phyloP scores from a whole-genome alignment of 1,139 yeast genomes.

The Candida smagusa region DNA sequence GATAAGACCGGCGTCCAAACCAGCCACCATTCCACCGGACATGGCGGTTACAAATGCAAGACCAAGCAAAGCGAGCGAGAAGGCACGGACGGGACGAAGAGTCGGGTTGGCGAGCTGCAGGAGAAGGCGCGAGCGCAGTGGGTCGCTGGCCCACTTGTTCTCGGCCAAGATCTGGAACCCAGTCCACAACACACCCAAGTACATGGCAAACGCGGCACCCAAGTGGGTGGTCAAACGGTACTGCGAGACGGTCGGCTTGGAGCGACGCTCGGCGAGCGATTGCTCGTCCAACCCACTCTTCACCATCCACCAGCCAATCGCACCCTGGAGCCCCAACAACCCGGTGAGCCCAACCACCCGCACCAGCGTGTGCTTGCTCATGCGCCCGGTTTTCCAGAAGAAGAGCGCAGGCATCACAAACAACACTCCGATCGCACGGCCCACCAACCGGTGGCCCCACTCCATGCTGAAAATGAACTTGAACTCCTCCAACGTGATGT shows the following conservation, averaged over 20 bases:
- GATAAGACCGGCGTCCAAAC: constrained; percentile 94
- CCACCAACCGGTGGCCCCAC: constrained; percentile 94
- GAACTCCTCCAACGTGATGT: constrained; percentile 88
- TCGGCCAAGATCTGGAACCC: constrained; percentile 83
- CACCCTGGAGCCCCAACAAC: constrained; percentile 88
- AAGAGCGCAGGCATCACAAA: constrained; percentile 84
- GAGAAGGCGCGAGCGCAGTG: constrained; percentile 54
- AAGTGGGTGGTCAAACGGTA: constrained; percentile 92
- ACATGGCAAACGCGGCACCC: constrained; percentile 88
- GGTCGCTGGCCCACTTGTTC: constrained; percentile 49
- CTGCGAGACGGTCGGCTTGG: constrained; percentile 95
- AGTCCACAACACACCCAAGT: constrained; percentile 86
- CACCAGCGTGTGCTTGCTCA: constrained; percentile 67
- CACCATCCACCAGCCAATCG: constrained; percentile 99
- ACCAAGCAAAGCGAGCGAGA: constrained; percentile 55
- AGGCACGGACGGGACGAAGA: constrained; percentile 52
- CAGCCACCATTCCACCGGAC: constrained; percentile 98
- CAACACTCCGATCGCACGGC: constrained; percentile 82
- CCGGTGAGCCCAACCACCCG: constrained; percentile 71
- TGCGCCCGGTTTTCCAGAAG: constrained; percentile 63
- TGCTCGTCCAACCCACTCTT: constrained; percentile 88
- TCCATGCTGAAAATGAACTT: constrained; percentile 96
- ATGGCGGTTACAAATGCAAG: constrained; percentile 85
- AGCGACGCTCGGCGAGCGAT: constrained; percentile 71
- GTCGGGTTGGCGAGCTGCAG: constrained; percentile 51